phyloP scores from a whole-genome alignment of 2,329 filamentous ascomycete genomes.

The Pseudocercospora fijiensis region DNA sequence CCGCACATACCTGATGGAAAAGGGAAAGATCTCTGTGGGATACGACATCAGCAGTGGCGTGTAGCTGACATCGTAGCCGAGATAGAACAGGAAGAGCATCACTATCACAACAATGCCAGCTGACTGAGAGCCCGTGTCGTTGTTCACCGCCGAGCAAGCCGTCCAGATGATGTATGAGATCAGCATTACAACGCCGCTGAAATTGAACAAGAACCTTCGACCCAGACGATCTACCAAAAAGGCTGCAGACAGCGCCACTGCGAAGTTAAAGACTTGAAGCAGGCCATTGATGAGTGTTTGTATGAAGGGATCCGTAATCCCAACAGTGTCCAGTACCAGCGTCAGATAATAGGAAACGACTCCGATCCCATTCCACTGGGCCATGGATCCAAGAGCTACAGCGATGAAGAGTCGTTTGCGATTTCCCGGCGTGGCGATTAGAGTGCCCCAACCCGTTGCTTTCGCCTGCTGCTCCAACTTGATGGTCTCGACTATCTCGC shows the following conservation, averaged over 20 bases:
- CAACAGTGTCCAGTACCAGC: slow-evolving; percentile 20
- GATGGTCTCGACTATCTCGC: slow-evolving; percentile 60
- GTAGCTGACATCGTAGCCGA: slow-evolving; percentile 27
- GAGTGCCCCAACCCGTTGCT: slow-evolving; percentile 19
- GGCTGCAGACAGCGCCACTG: slow-evolving; percentile 20
- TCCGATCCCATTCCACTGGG: slow-evolving; percentile 41
- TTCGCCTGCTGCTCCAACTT: slow-evolving; percentile 57
- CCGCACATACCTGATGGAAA: slow-evolving; percentile 17
- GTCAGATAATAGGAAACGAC: slow-evolving; percentile 24
- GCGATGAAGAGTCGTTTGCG: slow-evolving; percentile 42
- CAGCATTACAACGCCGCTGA: slow-evolving; percentile 22
- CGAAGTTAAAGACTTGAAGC: slow-evolving; percentile 23
- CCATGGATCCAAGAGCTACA: slow-evolving; percentile 39
- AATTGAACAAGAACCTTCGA: slow-evolving; percentile 21
- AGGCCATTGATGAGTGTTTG: slow-evolving; percentile 25
- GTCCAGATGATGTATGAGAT: slow-evolving; percentile 24
- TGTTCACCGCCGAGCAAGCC: slow-evolving; percentile 23
- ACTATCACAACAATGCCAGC: slow-evolving; percentile 29
- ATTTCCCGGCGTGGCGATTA: slow-evolving; percentile 31
- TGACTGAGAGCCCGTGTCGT: slow-evolving; percentile 22
- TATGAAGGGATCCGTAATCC: slow-evolving; percentile 43
- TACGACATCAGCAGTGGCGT: slow-evolving; percentile 29
- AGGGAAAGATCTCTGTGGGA: slow-evolving; percentile 30
- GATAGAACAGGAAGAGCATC: slow-evolving; percentile 27
- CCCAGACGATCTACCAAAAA: slow-evolving; percentile 22